phyloP scores from a whole-genome alignment of 1,284 basidiomycete genomes.

The Ceratobasidium sp. region DNA sequence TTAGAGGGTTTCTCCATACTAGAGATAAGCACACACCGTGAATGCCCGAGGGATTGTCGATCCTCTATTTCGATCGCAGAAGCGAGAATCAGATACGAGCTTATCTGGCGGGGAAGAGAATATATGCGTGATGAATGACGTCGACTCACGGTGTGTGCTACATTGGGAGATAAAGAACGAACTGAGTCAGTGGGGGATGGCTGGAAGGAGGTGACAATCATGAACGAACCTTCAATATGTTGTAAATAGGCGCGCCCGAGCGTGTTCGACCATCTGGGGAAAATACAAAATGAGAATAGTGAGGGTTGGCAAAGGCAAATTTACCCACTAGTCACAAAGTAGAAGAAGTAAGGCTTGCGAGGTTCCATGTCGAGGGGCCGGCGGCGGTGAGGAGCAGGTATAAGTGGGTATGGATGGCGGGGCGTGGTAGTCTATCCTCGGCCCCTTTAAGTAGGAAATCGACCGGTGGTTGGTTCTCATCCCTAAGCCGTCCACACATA shows the following conservation, averaged over 20 bases:
- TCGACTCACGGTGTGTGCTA: conserved; percentile 40
- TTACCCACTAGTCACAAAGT: conserved; percentile 35
- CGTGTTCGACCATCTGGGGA: conserved; percentile 30
- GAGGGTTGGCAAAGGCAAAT: not conserved
- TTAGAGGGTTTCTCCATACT: not conserved
- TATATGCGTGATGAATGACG: conserved; percentile 30
- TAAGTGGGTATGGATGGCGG: conserved; percentile 10
- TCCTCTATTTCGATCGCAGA: conserved; percentile 39
- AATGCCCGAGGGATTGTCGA: conserved; percentile 38
- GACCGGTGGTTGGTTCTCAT: conserved; percentile 33
- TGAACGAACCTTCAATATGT: conserved; percentile 12
- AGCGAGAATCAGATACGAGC: conserved; percentile 39
- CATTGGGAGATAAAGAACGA: not conserved
- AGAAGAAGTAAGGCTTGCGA: conserved; percentile 39
- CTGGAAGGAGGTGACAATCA: not conserved
- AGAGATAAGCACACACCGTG: conserved; percentile 31
- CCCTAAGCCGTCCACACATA: conserved; percentile 37
- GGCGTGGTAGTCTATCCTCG: not conserved
- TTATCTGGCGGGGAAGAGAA: conserved; percentile 11
- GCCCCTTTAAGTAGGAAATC: conserved; percentile 35
- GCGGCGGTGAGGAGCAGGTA: not conserved
- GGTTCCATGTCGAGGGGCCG: conserved; percentile 25
- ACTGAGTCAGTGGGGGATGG: conserved; percentile 2
- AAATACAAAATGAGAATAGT: not conserved
- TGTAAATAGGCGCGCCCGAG: conserved; percentile 28